These are phyloP conservation scores for Silene uniflora DNA, from an alignment of 148 eudicot species.

Conservation along the genomic window DNA sequence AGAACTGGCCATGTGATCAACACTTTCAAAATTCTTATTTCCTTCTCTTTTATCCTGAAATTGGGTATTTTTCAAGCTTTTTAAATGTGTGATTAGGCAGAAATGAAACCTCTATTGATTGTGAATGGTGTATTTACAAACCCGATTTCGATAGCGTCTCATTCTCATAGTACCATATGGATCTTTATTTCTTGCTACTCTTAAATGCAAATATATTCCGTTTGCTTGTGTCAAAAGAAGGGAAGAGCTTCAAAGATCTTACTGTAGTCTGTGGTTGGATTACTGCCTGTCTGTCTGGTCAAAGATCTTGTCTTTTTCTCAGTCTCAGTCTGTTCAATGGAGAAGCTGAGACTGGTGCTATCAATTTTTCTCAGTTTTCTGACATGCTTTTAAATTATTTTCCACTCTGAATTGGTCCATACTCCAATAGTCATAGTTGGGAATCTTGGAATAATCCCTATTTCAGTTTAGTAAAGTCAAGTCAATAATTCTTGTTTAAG, in stretches of 20 bases:
- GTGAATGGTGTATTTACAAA: conserved; percentile 13
- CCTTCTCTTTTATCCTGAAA: neutral
- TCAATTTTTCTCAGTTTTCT: neutral
- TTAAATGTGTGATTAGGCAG: neutral
- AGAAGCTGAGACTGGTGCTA: neutral
- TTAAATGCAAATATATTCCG: conserved; percentile 11
- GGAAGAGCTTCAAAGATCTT: neutral
- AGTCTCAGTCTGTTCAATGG: neutral
- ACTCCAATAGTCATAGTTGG: too few relatives aligned
- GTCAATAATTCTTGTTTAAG: too few relatives aligned
- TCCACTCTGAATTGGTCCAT: too few relatives aligned
- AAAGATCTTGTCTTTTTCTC: conserved; percentile 7
- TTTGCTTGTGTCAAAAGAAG: conserved; percentile 6
- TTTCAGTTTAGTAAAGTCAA: too few relatives aligned
- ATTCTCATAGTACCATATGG: conserved; percentile 16
- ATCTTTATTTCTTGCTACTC: conserved; percentile 10
- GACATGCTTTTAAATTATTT: neutral
- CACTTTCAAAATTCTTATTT: neutral
- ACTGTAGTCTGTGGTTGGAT: neutral
- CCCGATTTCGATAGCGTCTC: conserved; percentile 25
- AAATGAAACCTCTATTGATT: conserved; percentile 1
- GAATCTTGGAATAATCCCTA: too few relatives aligned
- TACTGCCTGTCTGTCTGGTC: neutral
- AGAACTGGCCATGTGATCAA: conserved; percentile 48
- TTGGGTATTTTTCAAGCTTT: neutral